Evolutionary conservation across 495 filamentous ascomycete species (phyloP), one percentile per base, ranked within the genome.

Genomic region (Melanomma pulvis-pyrius): DNA sequence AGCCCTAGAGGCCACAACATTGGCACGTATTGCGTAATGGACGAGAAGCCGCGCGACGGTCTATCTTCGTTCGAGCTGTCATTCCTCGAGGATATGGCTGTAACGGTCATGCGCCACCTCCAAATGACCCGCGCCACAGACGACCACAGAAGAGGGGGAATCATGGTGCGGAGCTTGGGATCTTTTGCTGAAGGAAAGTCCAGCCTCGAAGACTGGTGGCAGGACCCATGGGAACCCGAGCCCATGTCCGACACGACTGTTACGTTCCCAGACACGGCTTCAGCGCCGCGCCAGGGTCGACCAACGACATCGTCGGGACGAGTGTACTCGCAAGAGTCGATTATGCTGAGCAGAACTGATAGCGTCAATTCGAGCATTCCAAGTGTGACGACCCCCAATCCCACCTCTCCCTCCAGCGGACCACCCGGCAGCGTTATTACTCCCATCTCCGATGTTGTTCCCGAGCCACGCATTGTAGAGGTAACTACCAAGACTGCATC

Each of bases 1-100:
- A 90, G 87, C 0, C 85, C 83, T 5, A 82, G 81, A 12, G 87
- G 86, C 11, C 84, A 90, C 70, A 86, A 88, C 26, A 87, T 93
- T 67, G 90, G 90, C 25, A 87, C 84, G 19, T 80, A 91, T 50
- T 90, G 87, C 58, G 79, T 91, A 13, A 70, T 90, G 5, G 89
- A 92, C 70, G 78, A 83, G 34, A 74, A 78, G 30, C 82, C 84
- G 7, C 76, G 81, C 9, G 64, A 70, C 11, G 67, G 79, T 6
- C 73, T 79, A 21, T 57, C 71, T 22, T 5, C 34, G 11, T 28
- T 58, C 0, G 74, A 80, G 29, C 41, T 77, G 8, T 58, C 54
- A 13, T 52, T 65, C 25, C 56, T 81, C 13, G 73, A 75, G 34
- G 77, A 79, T 26, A 74, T 90, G 63, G 81, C 86, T 0, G 67